Conservation (phyloP, 768 basidiomycete genomes). For the Rhodotorula kratochvilovae region DNA sequence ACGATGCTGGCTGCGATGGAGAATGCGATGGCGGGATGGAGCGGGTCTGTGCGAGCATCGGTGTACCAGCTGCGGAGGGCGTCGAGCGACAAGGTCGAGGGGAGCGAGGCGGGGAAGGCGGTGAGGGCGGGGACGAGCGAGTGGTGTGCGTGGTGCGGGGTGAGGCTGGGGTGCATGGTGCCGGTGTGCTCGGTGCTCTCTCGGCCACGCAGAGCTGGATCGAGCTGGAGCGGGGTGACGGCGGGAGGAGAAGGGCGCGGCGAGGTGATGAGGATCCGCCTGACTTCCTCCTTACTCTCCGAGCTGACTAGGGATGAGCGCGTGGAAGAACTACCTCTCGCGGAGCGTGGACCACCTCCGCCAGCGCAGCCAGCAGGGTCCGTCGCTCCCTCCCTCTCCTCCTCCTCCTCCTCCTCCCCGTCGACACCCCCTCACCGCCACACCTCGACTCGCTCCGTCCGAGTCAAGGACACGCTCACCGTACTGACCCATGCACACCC, state of each 20-base stretch:
- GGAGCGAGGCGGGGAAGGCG: conserved; percentile 2
- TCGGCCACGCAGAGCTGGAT: no score
- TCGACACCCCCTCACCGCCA: neutral
- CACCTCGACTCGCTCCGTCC: conserved; percentile 60
- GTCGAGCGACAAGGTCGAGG: neutral
- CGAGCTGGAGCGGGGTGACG: no score
- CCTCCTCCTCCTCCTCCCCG: neutral
- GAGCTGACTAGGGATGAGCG: neutral
- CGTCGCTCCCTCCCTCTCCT: neutral
- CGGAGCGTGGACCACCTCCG: conserved; percentile 40
- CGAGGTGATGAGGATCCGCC: neutral
- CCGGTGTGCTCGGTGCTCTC: neutral
- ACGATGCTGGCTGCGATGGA: neutral
- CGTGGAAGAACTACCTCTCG: conserved; percentile 35
- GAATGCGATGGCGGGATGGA: conserved; percentile 31
- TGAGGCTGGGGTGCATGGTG: neutral
- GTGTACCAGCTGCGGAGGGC: conserved; percentile 4
- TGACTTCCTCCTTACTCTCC: no score
- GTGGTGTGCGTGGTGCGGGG: neutral
- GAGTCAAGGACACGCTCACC: conserved; percentile 66
- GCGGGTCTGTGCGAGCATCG: conserved; percentile 17
- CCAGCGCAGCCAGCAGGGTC: conserved; percentile 35
- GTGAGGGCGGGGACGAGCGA: neutral
- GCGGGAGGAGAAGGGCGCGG: no score
- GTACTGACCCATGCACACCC: conserved; percentile 49